Base-by-base conservation (phyloP, 2,329 filamentous ascomycete genomes). In the Ceratocystis cacaofunesta region DNA sequence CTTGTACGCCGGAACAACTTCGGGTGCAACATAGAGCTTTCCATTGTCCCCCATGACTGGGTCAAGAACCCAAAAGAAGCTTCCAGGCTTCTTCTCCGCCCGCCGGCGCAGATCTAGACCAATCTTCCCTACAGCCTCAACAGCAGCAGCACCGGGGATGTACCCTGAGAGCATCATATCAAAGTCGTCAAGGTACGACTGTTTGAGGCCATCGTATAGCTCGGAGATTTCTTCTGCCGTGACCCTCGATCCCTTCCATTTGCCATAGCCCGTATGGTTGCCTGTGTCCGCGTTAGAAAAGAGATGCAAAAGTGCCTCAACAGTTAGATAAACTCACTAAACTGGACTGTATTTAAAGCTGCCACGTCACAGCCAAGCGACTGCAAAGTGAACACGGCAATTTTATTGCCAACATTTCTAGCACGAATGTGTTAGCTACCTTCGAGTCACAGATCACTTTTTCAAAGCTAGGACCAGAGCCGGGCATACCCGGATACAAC, bases 31-130 rank as follows among this genome's bases (percentile, higher is more conserved):
- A 72, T 99, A 99, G 12, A 99, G 80, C 70, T 83, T 85, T 62
- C 91, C 94, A 71, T 96, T 91, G 73, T 99, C 94, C 36, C 94
- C 94, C 94, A 99, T 99, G 61, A 99, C 94, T 0, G 95, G 94
- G 74, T 99, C 94, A 30, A 99, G 81, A 2, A 96, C 90, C 92
- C 92, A 97, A 76, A 97, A 97, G 78, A 97, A 96, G 58, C 82
- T 85, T 0, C 90, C 89, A 0, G 88, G 86, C 41, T 79, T 80
- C 15, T 77, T 78, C 44, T 77, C 78, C 1, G 83, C 80, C 70
- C 85, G 87, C 64, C 82, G 78, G 73, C 87, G 88, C 68, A 96
- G 80, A 70, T 96, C 90, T 69, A 86, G 81, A 12, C 85, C 94
- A 69, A 99, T 96, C 65, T 81, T 80, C 7, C 92, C 94, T 1